Evolutionary conservation across 441 rosid genomes (phyloP), one percentile per base, ranked within the genome.

Genomic region (Theobroma grandiflorum): DNA sequence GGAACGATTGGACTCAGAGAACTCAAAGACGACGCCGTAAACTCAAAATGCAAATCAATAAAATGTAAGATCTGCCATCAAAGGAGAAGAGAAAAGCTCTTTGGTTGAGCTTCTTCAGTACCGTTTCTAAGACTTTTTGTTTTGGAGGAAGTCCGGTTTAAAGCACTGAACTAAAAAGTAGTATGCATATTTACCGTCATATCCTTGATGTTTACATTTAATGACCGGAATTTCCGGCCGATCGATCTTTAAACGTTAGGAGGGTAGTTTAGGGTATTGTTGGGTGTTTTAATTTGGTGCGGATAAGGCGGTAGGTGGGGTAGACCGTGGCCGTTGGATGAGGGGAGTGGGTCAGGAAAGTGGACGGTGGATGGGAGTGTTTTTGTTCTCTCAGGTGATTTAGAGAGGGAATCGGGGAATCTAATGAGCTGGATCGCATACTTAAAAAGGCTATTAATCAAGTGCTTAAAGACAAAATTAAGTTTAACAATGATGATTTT

Each of bases 391-490:
- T 45, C 49, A 45, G 49, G 50, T 22, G 33, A 31, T 18, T 40
- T 9, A 16, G 8, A 38, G 11, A 15, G n/a, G 22, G 40, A 7
- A 49, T 49, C 18, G 59, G 57, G 53, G 69, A 55, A 73, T 77
- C 70, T 77, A 62, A 50, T 72, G 84, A 82, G 84, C 81, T 82
- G 81, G 81, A 63, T 14, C 63, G 49, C 81, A 76, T n/a, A 22
- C 10, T 4, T 26, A n/a, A n/a, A n/a, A 67, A n/a, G 49, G 18
- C 40, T 49, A 50, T 20, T 8, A n/a, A 65, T 38, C 22, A 31
- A 35, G 47, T 65, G 6, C 26, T 22, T 58, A 64, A 18, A 45
- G 37, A 18, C 70, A 66, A 22, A 45, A 33, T 52, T 52, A 16
- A 6, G 37, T 53, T 43, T 33, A 31, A 26, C 1, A 26, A 26